Percentiles rank a stretch among this genome's conserved stretches.
These are phyloP conservation scores for Lachnellula arida DNA, from an alignment of 2,329 filamentous ascomycete genomes.

Conservation along the genomic window DNA sequence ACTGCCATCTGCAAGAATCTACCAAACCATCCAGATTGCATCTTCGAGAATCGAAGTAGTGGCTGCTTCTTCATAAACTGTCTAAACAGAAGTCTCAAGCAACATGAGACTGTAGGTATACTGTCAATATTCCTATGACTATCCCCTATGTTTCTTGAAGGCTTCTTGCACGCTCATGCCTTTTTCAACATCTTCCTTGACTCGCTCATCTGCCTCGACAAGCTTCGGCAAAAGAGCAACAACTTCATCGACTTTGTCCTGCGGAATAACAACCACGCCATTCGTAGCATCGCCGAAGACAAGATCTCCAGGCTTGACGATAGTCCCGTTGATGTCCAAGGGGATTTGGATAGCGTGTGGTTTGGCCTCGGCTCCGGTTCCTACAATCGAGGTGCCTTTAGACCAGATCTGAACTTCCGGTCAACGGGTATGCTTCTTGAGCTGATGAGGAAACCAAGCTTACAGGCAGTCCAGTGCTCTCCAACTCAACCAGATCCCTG, in stretches of 20 bases:
- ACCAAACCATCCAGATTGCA: too few relatives aligned
- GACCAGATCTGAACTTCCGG: conserved; percentile 46
- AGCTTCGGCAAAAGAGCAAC: conserved; percentile 43
- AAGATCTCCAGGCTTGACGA: conserved; percentile 55
- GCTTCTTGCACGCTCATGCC: conserved; percentile 62
- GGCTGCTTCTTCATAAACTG: too few relatives aligned
- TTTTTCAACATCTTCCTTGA: conserved; percentile 59
- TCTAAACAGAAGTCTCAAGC: too few relatives aligned
- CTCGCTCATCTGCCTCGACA: conserved; percentile 49
- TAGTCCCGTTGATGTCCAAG: conserved; percentile 40
- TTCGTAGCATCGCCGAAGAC: conserved; percentile 66
- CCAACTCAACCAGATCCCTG: conserved; percentile 60
- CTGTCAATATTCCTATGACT: too few relatives aligned
- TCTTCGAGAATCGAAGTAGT: too few relatives aligned
- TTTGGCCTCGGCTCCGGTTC: conserved; percentile 50
- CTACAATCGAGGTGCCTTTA: conserved; percentile 52
- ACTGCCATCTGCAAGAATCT: too few relatives aligned
- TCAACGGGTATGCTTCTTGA: not conserved
- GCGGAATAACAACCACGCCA: conserved; percentile 64
- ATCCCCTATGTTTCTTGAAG: conserved; percentile 45
- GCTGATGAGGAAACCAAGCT: conserved; percentile 27
- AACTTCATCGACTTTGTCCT: conserved; percentile 53
- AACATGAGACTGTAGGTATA: too few relatives aligned
- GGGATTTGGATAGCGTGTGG: conserved; percentile 49
- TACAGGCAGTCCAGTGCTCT: conserved; percentile 51